phyloP scores from a whole-genome alignment of 768 basidiomycete species.

The Gymnopilus dilepis region DNA sequence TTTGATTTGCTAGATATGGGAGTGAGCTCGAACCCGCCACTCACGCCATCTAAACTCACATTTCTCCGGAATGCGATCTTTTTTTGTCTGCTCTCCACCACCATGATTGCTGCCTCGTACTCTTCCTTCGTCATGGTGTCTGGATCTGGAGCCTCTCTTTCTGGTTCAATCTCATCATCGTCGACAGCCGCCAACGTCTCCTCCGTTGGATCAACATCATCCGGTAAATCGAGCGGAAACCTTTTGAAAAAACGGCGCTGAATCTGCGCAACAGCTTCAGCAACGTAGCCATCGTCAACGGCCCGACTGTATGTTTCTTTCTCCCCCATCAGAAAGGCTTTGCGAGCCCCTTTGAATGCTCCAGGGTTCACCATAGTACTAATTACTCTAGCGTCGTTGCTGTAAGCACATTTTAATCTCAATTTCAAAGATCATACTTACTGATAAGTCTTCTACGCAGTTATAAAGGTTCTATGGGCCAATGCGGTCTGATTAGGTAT shows the following conservation, averaged over 20 bases:
- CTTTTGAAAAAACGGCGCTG: constrained; percentile 18
- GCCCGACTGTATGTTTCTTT: not conserved
- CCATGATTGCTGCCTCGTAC: not conserved
- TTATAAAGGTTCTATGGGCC: too few species aligned
- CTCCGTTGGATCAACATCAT: constrained; percentile 12
- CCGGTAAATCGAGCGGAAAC: constrained; percentile 15
- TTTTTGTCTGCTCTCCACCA: not conserved
- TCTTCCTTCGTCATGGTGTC: not conserved
- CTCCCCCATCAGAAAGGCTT: constrained; percentile 8
- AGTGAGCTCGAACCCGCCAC: not conserved
- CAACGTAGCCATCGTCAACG: not conserved
- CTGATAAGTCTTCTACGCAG: too few species aligned
- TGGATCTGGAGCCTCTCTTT: not conserved
- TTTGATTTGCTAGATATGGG: constrained; percentile 17
- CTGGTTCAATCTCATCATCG: constrained; percentile 1
- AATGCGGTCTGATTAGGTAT: too few species aligned
- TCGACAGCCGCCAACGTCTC: constrained; percentile 8
- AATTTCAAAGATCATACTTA: too few species aligned
- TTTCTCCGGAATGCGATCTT: not conserved
- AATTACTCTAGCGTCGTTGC: too few species aligned
- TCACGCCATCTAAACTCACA: not conserved
- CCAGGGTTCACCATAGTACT: constrained; percentile 10
- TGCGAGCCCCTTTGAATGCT: constrained; percentile 4
- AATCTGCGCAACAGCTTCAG: constrained; percentile 11
- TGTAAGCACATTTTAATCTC: too few species aligned